These are phyloP conservation scores for Ophiostoma fasciatum DNA, from an alignment of 2,329 filamentous ascomycete genomes.

Conservation along the genomic window DNA sequence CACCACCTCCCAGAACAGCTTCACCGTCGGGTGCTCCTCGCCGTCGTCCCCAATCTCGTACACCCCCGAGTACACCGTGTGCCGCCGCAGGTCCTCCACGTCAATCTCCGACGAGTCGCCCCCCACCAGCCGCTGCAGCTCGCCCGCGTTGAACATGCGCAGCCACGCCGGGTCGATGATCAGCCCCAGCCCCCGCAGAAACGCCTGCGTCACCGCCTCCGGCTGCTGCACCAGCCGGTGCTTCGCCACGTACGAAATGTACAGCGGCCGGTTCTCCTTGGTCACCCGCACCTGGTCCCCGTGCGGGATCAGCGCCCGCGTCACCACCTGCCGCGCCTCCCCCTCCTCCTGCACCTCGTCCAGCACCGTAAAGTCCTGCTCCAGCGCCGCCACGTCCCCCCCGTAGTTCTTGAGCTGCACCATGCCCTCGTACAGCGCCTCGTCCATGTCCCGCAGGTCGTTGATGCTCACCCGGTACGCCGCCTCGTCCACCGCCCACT, in stretches of 20 bases:
- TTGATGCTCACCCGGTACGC: constrained; percentile 87
- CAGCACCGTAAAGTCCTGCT: constrained; percentile 77
- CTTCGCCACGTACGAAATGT: constrained; percentile 80
- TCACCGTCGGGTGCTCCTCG: constrained; percentile 69
- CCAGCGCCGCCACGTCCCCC: constrained; percentile 66
- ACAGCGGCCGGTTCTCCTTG: constrained; percentile 84
- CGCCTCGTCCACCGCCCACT: constrained; percentile 52
- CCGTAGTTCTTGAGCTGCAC: constrained; percentile 69
- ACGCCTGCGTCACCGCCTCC: constrained; percentile 67
- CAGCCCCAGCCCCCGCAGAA: constrained; percentile 68
- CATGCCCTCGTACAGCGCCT: constrained; percentile 78
- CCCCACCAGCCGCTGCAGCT: constrained; percentile 84
- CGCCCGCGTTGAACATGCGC: constrained; percentile 95
- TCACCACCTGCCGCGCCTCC: constrained; percentile 44
- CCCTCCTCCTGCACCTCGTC: constrained; percentile 42
- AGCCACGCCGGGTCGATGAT: constrained; percentile 91
- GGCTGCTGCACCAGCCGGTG: constrained; percentile 77
- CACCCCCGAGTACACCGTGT: constrained; percentile 77
- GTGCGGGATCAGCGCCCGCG: constrained; percentile 59
- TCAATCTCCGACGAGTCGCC: constrained; percentile 79
- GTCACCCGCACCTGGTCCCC: constrained; percentile 70
- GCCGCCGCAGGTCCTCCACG: constrained; percentile 65
- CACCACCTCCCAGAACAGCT: constrained; percentile 88
- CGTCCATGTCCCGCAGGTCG: constrained; percentile 82
- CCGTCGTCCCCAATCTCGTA: constrained; percentile 84